Evolutionary conservation across 805 yeast genomes (phyloP).

Genomic region (Huiozyma sinensis): DNA sequence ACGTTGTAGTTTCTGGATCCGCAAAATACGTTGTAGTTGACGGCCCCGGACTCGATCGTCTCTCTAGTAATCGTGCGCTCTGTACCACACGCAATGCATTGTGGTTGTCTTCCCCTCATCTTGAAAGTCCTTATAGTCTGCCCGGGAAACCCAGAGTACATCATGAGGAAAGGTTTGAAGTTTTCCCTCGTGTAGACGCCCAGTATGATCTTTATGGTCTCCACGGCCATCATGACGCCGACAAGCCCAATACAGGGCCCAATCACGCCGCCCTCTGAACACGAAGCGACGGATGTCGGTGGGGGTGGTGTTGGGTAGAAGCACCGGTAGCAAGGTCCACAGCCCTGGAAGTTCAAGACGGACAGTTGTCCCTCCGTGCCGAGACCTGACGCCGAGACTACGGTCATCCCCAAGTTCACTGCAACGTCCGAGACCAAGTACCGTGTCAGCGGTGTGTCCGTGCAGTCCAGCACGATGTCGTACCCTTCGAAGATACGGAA

Average conservation of each 20-base stretch:
- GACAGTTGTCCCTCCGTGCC: constrained; percentile 85
- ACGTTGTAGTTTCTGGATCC: constrained; percentile 45
- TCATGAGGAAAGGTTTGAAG: constrained; percentile 58
- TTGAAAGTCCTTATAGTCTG: constrained; percentile 64
- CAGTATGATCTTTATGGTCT: constrained; percentile 64
- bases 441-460: constrained; percentile 84
- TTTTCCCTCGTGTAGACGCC: constrained; percentile 39
- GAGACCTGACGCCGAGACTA: constrained; percentile 87
- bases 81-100: constrained; percentile 58
- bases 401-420: constrained; percentile 54
- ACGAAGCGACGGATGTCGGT: constrained; percentile 68
- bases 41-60: constrained; percentile 34
- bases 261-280: constrained; percentile 87
- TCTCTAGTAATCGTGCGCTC: constrained; percentile 39
- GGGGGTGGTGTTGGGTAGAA: constrained; percentile 87
- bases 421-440: constrained; percentile 81
- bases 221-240: constrained; percentile 84
- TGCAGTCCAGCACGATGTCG: constrained; percentile 82
- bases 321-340: constrained; percentile 92
- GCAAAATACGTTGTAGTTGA: constrained; percentile 68
- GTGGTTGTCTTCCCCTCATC: constrained; percentile 56
- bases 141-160: constrained; percentile 57
- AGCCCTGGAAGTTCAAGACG: constrained; percentile 50
- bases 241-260: constrained; percentile 95
- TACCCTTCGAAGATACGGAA: constrained; percentile 50